Conservation (phyloP, 495 filamentous ascomycete species). For the Penicillium crystallinum region DNA sequence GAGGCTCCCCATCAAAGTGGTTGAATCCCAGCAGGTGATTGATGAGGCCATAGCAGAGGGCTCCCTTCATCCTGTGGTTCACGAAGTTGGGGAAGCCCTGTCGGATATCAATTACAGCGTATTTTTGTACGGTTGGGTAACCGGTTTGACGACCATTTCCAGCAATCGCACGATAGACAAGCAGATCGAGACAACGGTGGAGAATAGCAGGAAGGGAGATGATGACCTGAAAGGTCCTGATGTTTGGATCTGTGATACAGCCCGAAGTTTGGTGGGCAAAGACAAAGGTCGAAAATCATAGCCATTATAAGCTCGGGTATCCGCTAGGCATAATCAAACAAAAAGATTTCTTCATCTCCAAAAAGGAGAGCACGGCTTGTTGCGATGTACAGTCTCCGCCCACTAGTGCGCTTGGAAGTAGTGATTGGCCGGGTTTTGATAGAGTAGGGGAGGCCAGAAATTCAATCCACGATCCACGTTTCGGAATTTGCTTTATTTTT, state of each 20-base stretch:
- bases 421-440: not conserved
- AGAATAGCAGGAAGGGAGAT: slow-evolving; percentile 32
- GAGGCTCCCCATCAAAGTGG: slow-evolving; percentile 48
- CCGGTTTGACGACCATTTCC: slow-evolving; percentile 56
- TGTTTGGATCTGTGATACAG: slow-evolving; percentile 58
- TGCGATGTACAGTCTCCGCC: not conserved
- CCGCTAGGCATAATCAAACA: not conserved
- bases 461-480: not conserved
- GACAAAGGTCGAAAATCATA: slow-evolving; percentile 46
- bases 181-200: slow-evolving; percentile 52
- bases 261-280: slow-evolving; percentile 61
- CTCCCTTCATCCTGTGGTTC: slow-evolving; percentile 34
- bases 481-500: slow-evolving; percentile 23
- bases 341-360: not conserved
- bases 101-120: slow-evolving; percentile 61
- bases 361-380: not conserved
- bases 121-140: slow-evolving; percentile 64
- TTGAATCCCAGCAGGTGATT: slow-evolving; percentile 36
- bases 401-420: not conserved
- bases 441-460: not conserved
- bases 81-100: slow-evolving; percentile 41
- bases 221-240: slow-evolving; percentile 47
- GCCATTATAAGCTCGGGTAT: not conserved
- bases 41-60: slow-evolving; percentile 20
- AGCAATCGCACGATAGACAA: slow-evolving; percentile 62